Evolutionary conservation across 345 rosid species (phyloP).

Genomic region (Acer campestre): DNA sequence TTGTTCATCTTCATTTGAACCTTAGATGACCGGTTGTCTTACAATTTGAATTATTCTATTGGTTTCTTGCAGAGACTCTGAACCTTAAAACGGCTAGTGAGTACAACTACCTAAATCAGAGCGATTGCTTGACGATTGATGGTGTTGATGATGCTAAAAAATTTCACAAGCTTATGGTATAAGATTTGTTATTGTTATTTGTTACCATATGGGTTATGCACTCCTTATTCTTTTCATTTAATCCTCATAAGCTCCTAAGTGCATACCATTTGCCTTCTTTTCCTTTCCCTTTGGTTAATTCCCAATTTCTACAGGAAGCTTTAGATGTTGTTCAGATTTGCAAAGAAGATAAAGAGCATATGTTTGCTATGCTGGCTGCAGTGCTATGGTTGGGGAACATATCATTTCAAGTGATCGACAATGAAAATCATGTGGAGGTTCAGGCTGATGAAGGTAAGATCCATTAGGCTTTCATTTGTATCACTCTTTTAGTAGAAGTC

Average conservation of each 20-base stretch:
- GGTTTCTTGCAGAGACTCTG: conserved; percentile 61
- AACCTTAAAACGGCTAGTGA: conserved; percentile 77
- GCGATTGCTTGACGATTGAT: conserved; percentile 72
- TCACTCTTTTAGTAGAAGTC: neutral
- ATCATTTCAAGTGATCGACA: conserved; percentile 68
- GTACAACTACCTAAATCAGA: conserved; percentile 86
- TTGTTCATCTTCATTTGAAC: neutral
- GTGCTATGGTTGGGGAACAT: conserved; percentile 92
- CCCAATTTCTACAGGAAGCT: conserved; percentile 60
- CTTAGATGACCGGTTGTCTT: neutral
- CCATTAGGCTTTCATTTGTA: conserved; percentile 15
- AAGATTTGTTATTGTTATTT: conserved; percentile 7
- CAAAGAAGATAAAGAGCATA: conserved; percentile 75
- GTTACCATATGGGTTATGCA: conserved; percentile 1
- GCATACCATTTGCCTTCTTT: neutral
- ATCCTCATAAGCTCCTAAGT: conserved; percentile 4
- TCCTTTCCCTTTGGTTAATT: conserved; percentile 20
- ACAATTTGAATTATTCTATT: neutral
- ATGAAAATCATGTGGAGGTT: conserved; percentile 86
- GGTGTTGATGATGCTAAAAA: conserved; percentile 77
- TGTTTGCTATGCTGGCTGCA: conserved; percentile 82
- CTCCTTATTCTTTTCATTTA: conserved; percentile 14
- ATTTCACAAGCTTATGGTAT: conserved; percentile 75
- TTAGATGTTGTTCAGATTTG: conserved; percentile 66
- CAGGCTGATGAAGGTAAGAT: conserved; percentile 74